Conservation (phyloP, 2,329 filamentous ascomycete genomes). For the Scleromitrula shiraiana region DNA sequence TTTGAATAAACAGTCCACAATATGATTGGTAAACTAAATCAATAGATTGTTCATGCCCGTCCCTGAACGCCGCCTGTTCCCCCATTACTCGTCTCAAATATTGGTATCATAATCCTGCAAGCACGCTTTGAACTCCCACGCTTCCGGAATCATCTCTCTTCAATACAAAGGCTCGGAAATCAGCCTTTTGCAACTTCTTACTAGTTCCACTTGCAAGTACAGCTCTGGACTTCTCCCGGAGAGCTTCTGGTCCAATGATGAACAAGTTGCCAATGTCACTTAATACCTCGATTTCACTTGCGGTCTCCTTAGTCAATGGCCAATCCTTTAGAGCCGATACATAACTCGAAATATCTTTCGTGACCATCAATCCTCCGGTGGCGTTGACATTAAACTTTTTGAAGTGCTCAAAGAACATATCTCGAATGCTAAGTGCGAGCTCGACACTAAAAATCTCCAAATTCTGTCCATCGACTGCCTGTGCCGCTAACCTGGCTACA, state of each 20-base stretch:
- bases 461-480: conserved; percentile 75
- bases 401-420: conserved; percentile 82
- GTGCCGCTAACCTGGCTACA: conserved; percentile 52
- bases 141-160: conserved; percentile 76
- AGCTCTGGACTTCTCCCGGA: conserved; percentile 61
- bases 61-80: conserved; percentile 5
- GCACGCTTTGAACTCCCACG: conserved; percentile 73
- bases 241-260: conserved; percentile 77
- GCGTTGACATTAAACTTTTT: conserved; percentile 91
- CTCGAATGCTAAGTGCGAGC: conserved; percentile 69
- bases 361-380: conserved; percentile 88
- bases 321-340: conserved; percentile 77
- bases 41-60: neutral
- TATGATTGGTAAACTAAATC: neutral
- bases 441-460: conserved; percentile 76
- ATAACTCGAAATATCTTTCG: conserved; percentile 93
- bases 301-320: conserved; percentile 62
- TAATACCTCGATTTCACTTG: conserved; percentile 70
- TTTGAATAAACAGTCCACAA: neutral
- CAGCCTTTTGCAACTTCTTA: conserved; percentile 54
- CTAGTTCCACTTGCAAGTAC: conserved; percentile 37
- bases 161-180: conserved; percentile 77
- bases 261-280: conserved; percentile 93
- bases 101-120: conserved; percentile 41
- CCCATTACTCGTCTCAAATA: conserved; percentile 5